Conservation (phyloP, 495 filamentous ascomycete genomes). For the Penicillium tannophilum region DNA sequence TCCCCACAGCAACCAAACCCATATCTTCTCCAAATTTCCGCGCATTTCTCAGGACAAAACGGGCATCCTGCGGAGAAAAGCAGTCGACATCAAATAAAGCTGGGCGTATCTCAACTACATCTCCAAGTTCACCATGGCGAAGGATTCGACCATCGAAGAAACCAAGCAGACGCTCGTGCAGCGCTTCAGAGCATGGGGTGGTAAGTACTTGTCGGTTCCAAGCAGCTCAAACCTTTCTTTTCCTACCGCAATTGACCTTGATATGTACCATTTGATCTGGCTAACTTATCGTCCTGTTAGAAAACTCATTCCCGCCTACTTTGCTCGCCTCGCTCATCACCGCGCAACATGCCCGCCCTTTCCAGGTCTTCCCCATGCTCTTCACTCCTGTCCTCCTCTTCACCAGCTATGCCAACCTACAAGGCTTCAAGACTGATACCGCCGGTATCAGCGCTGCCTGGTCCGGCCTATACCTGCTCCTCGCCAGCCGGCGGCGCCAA, state of each 20-base stretch:
- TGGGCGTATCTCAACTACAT: neutral
- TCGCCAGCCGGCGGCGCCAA: conserved; percentile 68
- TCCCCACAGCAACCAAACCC: conserved; percentile 6
- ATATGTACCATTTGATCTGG: neutral
- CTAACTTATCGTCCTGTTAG: conserved; percentile 45
- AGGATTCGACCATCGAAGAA: conserved; percentile 41
- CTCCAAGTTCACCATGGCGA: conserved; percentile 19
- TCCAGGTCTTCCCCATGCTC: conserved; percentile 73
- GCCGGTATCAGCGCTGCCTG: conserved; percentile 86
- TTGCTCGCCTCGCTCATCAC: conserved; percentile 78
- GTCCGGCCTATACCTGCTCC: conserved; percentile 80
- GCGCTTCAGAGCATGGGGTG: conserved; percentile 67
- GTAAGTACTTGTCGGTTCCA: conserved; percentile 47
- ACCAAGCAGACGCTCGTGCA: conserved; percentile 53
- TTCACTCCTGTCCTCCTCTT: conserved; percentile 86
- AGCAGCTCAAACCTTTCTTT: neutral
- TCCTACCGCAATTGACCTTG: neutral
- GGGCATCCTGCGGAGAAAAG: neutral
- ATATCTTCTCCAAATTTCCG: neutral
- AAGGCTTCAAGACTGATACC: conserved; percentile 75
- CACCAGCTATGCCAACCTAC: conserved; percentile 79
- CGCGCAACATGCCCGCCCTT: conserved; percentile 74
- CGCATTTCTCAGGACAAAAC: neutral
- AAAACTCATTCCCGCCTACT: conserved; percentile 76
- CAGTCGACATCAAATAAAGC: neutral